phyloP scores from a whole-genome alignment of 2,329 filamentous ascomycete genomes.

The Colletotrichum zoysiae region DNA sequence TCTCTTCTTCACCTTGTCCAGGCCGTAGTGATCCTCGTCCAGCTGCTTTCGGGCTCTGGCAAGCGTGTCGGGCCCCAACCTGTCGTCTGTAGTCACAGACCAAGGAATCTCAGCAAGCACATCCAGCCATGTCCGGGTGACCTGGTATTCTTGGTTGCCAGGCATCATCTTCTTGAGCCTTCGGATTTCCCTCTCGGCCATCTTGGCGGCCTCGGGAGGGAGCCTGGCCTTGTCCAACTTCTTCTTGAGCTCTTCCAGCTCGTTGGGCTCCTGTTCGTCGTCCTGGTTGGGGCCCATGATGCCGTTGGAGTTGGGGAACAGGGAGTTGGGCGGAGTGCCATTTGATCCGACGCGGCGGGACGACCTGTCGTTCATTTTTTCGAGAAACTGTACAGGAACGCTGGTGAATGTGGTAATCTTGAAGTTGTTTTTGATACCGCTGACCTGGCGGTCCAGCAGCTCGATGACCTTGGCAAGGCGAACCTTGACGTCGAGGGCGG shows the following conservation, averaged over 20 bases:
- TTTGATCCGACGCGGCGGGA: constrained; percentile 36
- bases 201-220: constrained; percentile 85
- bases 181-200: constrained; percentile 90
- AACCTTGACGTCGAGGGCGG: constrained; percentile 82
- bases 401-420: constrained; percentile 84
- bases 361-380: constrained; percentile 59
- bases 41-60: constrained; percentile 86
- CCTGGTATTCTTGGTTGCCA: constrained; percentile 94
- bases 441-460: constrained; percentile 84
- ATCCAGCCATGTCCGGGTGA: constrained; percentile 93
- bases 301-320: constrained; percentile 43
- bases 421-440: constrained; percentile 86
- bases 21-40: constrained; percentile 94
- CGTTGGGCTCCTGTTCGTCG: constrained; percentile 86
- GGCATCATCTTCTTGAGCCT: constrained; percentile 95
- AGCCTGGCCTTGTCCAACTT: constrained; percentile 85
- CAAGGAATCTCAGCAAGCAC: constrained; percentile 95
- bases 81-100: constrained; percentile 86
- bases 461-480: constrained; percentile 86
- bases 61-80: constrained; percentile 84
- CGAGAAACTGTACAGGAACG: constrained; percentile 72
- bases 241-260: constrained; percentile 92
- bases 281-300: constrained; percentile 61
- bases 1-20: constrained; percentile 97
- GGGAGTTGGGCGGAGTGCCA: constrained; percentile 38